Conservation (phyloP, 768 basidiomycete genomes). For the Rhizopogon sp. region DNA sequence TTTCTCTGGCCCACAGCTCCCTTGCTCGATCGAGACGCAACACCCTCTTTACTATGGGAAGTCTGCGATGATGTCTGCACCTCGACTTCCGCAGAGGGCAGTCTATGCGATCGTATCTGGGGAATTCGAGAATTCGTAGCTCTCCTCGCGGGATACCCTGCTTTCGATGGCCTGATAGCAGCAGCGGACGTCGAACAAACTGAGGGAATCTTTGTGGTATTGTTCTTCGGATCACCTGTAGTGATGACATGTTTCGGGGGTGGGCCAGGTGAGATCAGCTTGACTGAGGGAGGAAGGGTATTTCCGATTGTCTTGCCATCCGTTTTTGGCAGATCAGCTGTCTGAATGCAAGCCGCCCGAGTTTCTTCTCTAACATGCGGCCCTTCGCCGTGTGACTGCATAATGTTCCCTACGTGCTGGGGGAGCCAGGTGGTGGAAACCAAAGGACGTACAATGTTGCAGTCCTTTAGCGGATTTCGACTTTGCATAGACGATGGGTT, state of each 20-base stretch:
- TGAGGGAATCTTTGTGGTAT: not conserved
- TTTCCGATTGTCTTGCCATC: too few species aligned
- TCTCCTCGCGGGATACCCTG: not conserved
- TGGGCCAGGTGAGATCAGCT: not conserved
- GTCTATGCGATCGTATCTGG: not conserved
- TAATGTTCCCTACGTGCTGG: not conserved
- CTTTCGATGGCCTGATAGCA: not conserved
- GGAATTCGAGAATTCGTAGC: not conserved
- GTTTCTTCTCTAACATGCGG: conserved; percentile 15
- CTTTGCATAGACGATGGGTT: not conserved
- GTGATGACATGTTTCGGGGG: too few species aligned
- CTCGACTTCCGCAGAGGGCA: not conserved
- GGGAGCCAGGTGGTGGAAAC: conserved; percentile 1
- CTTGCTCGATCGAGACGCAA: not conserved
- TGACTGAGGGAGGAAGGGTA: not conserved
- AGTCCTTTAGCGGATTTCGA: too few species aligned
- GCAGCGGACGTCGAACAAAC: not conserved
- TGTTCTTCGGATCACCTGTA: not conserved
- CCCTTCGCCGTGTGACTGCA: not conserved
- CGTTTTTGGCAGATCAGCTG: not conserved
- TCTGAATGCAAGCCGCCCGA: conserved; percentile 26
- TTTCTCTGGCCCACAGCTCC: not conserved
- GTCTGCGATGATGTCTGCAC: not conserved
- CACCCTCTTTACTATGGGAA: not conserved
- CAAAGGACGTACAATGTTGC: not conserved